phyloP scores from a whole-genome alignment of 495 filamentous ascomycete species.

The Aspergillus cavernicola region DNA sequence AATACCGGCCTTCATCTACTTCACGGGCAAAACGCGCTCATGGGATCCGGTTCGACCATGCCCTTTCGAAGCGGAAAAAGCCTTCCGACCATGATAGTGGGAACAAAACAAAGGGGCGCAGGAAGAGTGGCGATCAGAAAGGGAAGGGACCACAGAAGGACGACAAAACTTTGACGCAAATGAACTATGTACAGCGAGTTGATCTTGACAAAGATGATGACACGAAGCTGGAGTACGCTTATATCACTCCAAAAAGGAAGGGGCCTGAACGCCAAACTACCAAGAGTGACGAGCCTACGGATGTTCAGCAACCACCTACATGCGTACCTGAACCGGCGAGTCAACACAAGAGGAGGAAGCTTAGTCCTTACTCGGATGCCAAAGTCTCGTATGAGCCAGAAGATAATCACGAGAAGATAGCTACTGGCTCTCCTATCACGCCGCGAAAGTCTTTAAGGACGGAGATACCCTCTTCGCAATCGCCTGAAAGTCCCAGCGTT shows the following conservation, averaged over 20 bases:
- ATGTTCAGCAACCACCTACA: neutral
- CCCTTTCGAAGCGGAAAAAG: constrained; percentile 15
- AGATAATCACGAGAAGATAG: neutral
- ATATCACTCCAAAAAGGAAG: constrained; percentile 18
- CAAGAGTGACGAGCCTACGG: neutral
- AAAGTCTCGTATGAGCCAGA: constrained; percentile 3
- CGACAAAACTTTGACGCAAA: constrained; percentile 46
- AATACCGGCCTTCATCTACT: constrained; percentile 19
- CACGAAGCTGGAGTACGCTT: constrained; percentile 34
- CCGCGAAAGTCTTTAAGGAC: constrained; percentile 31
- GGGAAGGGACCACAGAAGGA: constrained; percentile 25
- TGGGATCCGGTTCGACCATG: constrained; percentile 19
- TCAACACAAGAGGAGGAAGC: constrained; percentile 18
- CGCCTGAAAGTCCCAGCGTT: constrained; percentile 42
- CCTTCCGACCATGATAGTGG: neutral
- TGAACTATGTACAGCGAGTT: constrained; percentile 43
- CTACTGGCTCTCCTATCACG: constrained; percentile 21
- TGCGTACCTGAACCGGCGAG: constrained; percentile 6
- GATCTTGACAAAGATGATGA: constrained; percentile 40
- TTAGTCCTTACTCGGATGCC: constrained; percentile 7
- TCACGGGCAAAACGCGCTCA: constrained; percentile 14
- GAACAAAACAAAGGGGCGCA: constrained; percentile 10
- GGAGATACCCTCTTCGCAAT: constrained; percentile 46
- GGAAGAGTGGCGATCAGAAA: constrained; percentile 23
- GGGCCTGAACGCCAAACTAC: neutral